A percentile compares a stretch with the other conserved stretches of the same genome.
Conservation (phyloP, 768 basidiomycete genomes). For the Panus rudis region DNA sequence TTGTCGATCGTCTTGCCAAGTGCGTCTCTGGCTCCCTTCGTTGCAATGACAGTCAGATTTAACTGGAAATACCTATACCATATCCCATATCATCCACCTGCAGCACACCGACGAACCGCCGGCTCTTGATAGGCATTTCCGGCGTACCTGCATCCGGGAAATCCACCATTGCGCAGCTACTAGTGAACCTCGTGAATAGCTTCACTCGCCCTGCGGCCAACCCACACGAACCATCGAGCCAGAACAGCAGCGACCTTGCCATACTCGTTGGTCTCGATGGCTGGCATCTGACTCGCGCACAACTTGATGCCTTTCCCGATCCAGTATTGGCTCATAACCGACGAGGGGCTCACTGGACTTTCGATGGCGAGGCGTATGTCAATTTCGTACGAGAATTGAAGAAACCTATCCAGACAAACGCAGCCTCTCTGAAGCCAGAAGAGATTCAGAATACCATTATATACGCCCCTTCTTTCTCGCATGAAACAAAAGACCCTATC, state of each 20-base stretch:
- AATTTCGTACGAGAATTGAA: slow-evolving; percentile 57
- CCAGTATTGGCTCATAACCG: slow-evolving; percentile 71
- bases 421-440: slow-evolving; percentile 1
- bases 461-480: slow-evolving; percentile 80
- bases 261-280: slow-evolving; percentile 82
- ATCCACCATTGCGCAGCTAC: slow-evolving; percentile 59
- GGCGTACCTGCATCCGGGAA: slow-evolving; percentile 88
- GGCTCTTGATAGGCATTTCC: slow-evolving; percentile 66
- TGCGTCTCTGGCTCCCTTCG: slow-evolving; percentile 9
- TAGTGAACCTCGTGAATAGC: slow-evolving; percentile 48
- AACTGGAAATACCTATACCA: not conserved
- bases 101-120: slow-evolving; percentile 24
- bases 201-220: slow-evolving; percentile 21
- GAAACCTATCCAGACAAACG: slow-evolving; percentile 15
- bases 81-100: not conserved
- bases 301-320: slow-evolving; percentile 71
- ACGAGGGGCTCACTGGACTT: slow-evolving; percentile 89
- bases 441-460: slow-evolving; percentile 21
- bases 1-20: slow-evolving; percentile 27
- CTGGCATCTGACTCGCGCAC: slow-evolving; percentile 81
- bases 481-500: slow-evolving; percentile 80
- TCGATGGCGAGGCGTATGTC: slow-evolving; percentile 69
- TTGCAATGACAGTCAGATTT: not conserved
- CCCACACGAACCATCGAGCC: not conserved
- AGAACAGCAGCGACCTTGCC: slow-evolving; percentile 26